Conservation (phyloP, 2,329 filamentous ascomycete genomes). For the Cordyceps fumosorosea region DNA sequence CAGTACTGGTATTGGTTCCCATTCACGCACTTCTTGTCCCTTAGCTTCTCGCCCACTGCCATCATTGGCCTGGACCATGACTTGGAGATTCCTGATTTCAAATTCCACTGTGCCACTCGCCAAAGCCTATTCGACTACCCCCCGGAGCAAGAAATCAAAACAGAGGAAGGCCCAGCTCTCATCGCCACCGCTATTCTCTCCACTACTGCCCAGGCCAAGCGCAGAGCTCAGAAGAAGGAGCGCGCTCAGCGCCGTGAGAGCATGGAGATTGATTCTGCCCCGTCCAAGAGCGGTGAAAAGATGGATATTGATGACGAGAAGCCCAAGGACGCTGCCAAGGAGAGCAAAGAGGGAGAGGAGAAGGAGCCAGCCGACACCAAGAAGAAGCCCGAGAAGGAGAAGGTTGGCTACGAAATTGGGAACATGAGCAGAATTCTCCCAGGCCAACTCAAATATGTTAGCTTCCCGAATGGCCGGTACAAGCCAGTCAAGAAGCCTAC, state of each 20-base stretch:
- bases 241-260: conserved; percentile 81
- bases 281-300: conserved; percentile 61
- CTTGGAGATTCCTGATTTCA: conserved; percentile 87
- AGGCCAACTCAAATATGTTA: conserved; percentile 90
- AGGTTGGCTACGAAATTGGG: conserved; percentile 89
- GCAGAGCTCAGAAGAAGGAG: conserved; percentile 90
- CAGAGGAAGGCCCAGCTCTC: conserved; percentile 86
- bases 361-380: conserved; percentile 53
- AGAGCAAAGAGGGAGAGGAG: conserved; percentile 59
- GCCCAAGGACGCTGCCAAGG: conserved; percentile 45
- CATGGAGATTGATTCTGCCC: conserved; percentile 86
- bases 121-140: conserved; percentile 97
- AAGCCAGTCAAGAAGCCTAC: conserved; percentile 90
- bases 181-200: conserved; percentile 94
- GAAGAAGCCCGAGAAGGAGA: conserved; percentile 93
- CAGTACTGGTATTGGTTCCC: conserved; percentile 99
- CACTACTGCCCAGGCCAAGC: conserved; percentile 94
- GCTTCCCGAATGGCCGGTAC: conserved; percentile 83
- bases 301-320: conserved; percentile 79
- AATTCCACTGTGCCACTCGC: conserved; percentile 89
- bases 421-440: conserved; percentile 96
- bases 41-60: conserved; percentile 94
- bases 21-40: conserved; percentile 90
- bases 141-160: conserved; percentile 90
- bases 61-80: conserved; percentile 93